Base-by-base conservation (phyloP, 495 filamentous ascomycete genomes). In the Oleoguttula mirabilis region DNA sequence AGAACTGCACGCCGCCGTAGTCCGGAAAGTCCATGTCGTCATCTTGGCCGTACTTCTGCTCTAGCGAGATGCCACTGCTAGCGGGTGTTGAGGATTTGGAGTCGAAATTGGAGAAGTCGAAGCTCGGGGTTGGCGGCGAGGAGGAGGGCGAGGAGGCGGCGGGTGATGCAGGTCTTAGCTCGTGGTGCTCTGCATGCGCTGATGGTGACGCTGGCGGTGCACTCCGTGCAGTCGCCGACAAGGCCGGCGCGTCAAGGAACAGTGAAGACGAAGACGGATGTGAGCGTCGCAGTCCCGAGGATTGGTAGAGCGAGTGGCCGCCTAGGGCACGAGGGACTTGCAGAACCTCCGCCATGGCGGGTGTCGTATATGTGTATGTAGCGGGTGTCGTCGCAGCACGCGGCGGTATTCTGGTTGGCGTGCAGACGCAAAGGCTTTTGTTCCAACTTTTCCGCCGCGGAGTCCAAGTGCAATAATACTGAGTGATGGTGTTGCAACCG, bases 11-110 rank as follows among this genome's bases (percentile, higher is more conserved):
- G 6, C 28, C 31, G 35, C 35, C 36, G 31, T 46, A 46, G 27
- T 46, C 43, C 43, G 43, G 43, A 33, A 46, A 46, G 21, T n/a
- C 20, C 2, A 38, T 30, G 23, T 45, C 42, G 11, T 45, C 42
- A 12, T 39, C 21, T 6, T 24, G 19, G n/a, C 23, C 23, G 41
- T 10, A 35, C 32, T 35, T 35, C 10, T 35, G 6, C 19, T 10
- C 32, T 15, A 35, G 16, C 7, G 8, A 10, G 7, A 21, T 10
- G 10, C 7, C 32, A 21, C 32, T 35, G 32, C 32, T 19, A 8
- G 19, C 8, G 10, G 32, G 32, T 10, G 32, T 35, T 10, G 32
- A 35, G 8, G 32, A 14, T 7, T 6, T 8, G 6, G 32, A 15
- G 8, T 35, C 10, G 16, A 19, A 7, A 8, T 15, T 19, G 16